Evolutionary conservation across 805 yeast genomes (phyloP).

Genomic region (Candida endomychidarum): DNA sequence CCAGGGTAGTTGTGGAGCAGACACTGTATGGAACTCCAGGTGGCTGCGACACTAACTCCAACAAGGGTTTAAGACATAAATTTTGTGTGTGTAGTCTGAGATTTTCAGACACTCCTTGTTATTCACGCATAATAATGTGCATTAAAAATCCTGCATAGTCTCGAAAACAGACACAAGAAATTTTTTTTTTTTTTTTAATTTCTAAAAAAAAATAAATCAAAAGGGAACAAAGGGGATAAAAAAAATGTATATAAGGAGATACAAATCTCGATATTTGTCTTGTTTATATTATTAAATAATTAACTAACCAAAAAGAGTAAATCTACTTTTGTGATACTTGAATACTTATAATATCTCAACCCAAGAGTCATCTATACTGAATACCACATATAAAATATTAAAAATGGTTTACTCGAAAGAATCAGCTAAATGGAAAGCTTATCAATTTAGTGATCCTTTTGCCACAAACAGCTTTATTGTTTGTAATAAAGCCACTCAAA

Average conservation of each 20-base stretch:
- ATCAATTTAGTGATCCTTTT: constrained; percentile 64
- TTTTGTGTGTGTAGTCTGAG: constrained; percentile 4
- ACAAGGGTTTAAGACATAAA: too few species aligned
- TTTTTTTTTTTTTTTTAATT: constrained; percentile 1
- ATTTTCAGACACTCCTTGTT: constrained; percentile 3
- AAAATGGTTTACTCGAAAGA: constrained; percentile 38
- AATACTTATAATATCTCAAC: too few species aligned
- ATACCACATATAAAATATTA: background rate
- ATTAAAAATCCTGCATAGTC: background rate
- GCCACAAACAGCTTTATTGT: constrained; percentile 60
- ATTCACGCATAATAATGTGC: constrained; percentile 2
- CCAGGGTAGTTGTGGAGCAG: background rate
- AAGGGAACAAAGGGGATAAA: constrained; percentile 1
- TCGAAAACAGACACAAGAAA: constrained; percentile 3
- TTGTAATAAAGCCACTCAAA: constrained; percentile 41
- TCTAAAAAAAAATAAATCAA: constrained; percentile 2
- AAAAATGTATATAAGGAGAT: constrained; percentile 5
- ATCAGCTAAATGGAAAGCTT: constrained; percentile 58
- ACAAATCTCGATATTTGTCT: constrained; percentile 4
- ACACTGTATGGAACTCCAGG: too few species aligned
- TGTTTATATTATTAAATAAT: background rate
- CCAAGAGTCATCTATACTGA: too few species aligned
- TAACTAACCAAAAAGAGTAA: too few species aligned
- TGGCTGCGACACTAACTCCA: too few species aligned
- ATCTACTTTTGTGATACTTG: too few species aligned